phyloP scores from a whole-genome alignment of 2,329 filamentous ascomycete genomes.

The Epichloe coenophiala region DNA sequence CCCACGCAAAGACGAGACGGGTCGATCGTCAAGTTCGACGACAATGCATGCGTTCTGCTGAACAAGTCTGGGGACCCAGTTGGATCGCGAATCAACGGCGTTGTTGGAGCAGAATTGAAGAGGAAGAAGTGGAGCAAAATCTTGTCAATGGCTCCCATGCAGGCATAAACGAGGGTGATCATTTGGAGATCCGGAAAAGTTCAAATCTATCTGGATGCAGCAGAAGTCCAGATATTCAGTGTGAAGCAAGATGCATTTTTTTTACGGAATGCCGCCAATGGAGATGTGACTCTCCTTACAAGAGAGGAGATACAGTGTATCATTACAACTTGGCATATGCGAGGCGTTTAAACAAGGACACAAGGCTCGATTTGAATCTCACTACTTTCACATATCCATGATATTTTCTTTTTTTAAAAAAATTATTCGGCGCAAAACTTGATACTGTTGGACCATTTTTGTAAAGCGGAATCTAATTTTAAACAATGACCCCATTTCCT shows the following conservation, averaged over 20 bases:
- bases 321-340: constrained; percentile 22
- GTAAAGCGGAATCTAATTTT: neutral
- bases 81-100: constrained; percentile 79
- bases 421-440: neutral
- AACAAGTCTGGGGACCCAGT: constrained; percentile 96
- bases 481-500: neutral
- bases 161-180: constrained; percentile 27
- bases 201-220: neutral
- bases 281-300: constrained; percentile 5
- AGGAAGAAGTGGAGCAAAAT: constrained; percentile 98
- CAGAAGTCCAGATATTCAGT: neutral
- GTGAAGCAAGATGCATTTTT: neutral
- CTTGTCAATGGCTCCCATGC: constrained; percentile 74
- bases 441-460: neutral
- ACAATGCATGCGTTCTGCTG: constrained; percentile 94
- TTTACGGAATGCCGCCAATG: neutral
- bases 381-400: neutral
- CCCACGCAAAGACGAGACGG: constrained; percentile 79
- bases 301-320: constrained; percentile 18
- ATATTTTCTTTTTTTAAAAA: neutral
- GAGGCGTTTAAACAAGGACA: constrained; percentile 20
- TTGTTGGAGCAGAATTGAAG: constrained; percentile 81
- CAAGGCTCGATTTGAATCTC: constrained; percentile 3
- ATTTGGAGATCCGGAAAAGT: too few relatives aligned
- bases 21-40: constrained; percentile 83